Evolutionary conservation across 2,329 filamentous ascomycete genomes (phyloP).

Genomic region (Ophiocordyceps camponoti-saundersi): DNA sequence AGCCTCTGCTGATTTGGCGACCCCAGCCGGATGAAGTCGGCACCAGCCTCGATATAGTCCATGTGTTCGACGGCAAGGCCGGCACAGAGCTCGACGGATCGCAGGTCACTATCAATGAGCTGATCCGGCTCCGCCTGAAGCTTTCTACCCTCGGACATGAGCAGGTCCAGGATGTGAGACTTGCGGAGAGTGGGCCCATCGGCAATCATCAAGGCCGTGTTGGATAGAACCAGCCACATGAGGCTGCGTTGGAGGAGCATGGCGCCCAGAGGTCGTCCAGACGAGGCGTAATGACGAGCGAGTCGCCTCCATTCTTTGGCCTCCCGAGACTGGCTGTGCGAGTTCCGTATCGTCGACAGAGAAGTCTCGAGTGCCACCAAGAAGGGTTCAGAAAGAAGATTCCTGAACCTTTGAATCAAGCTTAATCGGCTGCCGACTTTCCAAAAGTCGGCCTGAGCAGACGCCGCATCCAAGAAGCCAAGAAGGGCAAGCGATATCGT

Average conservation of each 20-base stretch:
- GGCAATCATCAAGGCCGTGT: constrained; percentile 55
- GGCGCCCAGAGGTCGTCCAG: constrained; percentile 68
- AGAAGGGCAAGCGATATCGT: constrained; percentile 73
- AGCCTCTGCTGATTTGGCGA: constrained; percentile 76
- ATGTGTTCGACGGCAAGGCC: constrained; percentile 68
- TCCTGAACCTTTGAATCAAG: constrained; percentile 54
- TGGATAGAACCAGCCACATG: constrained; percentile 67
- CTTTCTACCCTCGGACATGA: constrained; percentile 41
- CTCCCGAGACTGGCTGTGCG: constrained; percentile 44
- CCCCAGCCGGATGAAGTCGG: constrained; percentile 69
- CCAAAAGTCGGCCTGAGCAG: constrained; percentile 70
- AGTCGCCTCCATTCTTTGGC: constrained; percentile 80
- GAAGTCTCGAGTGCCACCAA: constrained; percentile 76
- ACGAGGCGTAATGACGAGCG: constrained; percentile 63
- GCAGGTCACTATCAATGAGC: constrained; percentile 32
- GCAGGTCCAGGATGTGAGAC: constrained; percentile 54
- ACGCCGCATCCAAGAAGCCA: constrained; percentile 74
- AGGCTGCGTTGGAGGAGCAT: constrained; percentile 85
- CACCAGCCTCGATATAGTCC: constrained; percentile 69
- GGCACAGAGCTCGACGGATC: constrained; percentile 45
- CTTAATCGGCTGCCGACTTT: constrained; percentile 53
- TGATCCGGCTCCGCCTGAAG: constrained; percentile 16
- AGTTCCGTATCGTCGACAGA: constrained; percentile 77
- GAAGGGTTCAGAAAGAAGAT: constrained; percentile 68
- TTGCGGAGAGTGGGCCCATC: constrained; percentile 41